phyloP scores from a whole-genome alignment of 768 basidiomycete species.

The Kwoniella sp. region DNA sequence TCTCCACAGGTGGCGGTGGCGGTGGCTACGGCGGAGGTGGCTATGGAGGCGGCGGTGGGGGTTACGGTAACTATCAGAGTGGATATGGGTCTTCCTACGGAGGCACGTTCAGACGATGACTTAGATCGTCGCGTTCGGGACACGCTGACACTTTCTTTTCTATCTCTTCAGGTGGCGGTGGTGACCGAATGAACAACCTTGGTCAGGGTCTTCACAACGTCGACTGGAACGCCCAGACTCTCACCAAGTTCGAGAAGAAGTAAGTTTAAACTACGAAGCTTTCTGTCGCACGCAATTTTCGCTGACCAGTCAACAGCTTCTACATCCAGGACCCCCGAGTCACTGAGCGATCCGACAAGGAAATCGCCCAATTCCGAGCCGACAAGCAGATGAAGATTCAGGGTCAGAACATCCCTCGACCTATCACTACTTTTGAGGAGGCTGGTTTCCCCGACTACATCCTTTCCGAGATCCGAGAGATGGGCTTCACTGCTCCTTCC shows the following conservation, averaged over 20 bases:
- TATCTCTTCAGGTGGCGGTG: constrained; percentile 43
- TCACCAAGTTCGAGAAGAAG: constrained; percentile 94
- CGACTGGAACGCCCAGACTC: constrained; percentile 75
- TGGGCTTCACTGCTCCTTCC: constrained; percentile 87
- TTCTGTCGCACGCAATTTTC: neutral
- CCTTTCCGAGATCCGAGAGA: constrained; percentile 86
- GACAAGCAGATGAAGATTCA: constrained; percentile 90
- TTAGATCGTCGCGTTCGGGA: constrained; percentile 34
- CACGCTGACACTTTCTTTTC: constrained; percentile 30
- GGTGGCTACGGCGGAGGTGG: constrained; percentile 41
- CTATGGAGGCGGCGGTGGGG: constrained; percentile 56
- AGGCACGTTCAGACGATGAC: constrained; percentile 48
- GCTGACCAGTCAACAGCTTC: constrained; percentile 25
- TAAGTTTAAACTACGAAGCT: constrained; percentile 55
- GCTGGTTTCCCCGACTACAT: constrained; percentile 95
- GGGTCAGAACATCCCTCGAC: constrained; percentile 84
- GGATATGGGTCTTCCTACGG: constrained; percentile 18
- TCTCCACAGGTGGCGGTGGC: constrained; percentile 41
- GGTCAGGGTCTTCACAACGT: constrained; percentile 79
- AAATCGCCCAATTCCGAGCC: constrained; percentile 83
- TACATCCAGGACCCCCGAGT: constrained; percentile 87
- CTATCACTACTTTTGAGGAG: constrained; percentile 89
- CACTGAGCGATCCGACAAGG: constrained; percentile 87
- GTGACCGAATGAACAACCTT: constrained; percentile 69
- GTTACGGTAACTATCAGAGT: constrained; percentile 49